Base-by-base conservation (phyloP, 2,329 filamentous ascomycete genomes). In the Fonsecaea pedrosoi region DNA sequence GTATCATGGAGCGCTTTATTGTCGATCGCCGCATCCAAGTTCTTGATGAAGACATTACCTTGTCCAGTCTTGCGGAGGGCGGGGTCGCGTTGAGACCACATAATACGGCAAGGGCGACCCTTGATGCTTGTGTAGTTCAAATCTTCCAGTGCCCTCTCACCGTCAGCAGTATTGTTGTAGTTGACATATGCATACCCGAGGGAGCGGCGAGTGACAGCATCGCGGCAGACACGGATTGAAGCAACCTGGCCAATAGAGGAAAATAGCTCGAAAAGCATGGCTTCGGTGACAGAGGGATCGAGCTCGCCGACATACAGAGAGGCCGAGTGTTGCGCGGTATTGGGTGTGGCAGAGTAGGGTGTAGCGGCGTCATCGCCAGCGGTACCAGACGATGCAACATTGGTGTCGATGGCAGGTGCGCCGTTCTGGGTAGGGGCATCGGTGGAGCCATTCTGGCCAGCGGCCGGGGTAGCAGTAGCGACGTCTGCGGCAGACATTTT, bases 31-130 rank as follows among this genome's bases (percentile, higher is more conserved):
- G 90, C 90, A 81, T 99, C 95, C 73, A 99, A 87, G 85, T 99
- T 99, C 90, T 99, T 99, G 89, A 99, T 99, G 88, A 99, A 99
- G 76, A 99, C 94, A 79, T 99, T 99, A 81, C 95, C 95, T 84
- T 97, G 93, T 73, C 95, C 95, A 75, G 93, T 99, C 90, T 99
- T 99, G 85, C 95, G 95, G 76, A 99, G 90, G 80, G 94, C 94
- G 73, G 95, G 95, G 82, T 99, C 95, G 81, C 95, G 95, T 88
- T 99, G 95, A 73, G 95, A 99, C 95, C 95, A 99, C 95, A 99
- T 99, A 85, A 99, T 99, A 78, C 95, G 94, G 91, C 95, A 99
- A 69, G 95, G 94, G 79, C 92, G 93, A 76, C 94, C 94, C 88
- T 98, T 98, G 86, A 99, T 98, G 76, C 97, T 86, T 71, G 95